phyloP scores from a whole-genome alignment of 1,284 basidiomycete species.

The Microstroma glucosiphilum region DNA sequence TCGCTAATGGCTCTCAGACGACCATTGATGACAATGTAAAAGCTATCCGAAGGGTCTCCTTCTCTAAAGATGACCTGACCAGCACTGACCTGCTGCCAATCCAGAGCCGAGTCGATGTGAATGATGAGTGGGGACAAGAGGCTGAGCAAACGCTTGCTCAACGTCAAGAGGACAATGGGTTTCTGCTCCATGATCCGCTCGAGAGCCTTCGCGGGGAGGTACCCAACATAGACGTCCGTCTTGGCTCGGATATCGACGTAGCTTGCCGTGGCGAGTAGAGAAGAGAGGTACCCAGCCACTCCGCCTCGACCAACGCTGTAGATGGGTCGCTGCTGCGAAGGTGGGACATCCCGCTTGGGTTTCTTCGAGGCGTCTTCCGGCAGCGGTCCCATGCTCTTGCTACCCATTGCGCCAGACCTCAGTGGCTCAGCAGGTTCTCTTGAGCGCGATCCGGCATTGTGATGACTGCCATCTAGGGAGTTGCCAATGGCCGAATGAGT shows the following conservation, averaged over 20 bases:
- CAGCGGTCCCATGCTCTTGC: neutral
- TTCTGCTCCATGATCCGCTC: slow-evolving; percentile 84
- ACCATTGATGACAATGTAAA: slow-evolving; percentile 96
- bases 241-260: slow-evolving; percentile 96
- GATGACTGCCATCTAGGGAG: slow-evolving; percentile 32
- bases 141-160: slow-evolving; percentile 92
- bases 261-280: slow-evolving; percentile 80
- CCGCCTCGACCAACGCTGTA: slow-evolving; percentile 89
- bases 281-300: slow-evolving; percentile 95
- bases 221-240: slow-evolving; percentile 94
- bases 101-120: slow-evolving; percentile 92
- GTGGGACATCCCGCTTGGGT: neutral
- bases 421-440: neutral
- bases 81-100: slow-evolving; percentile 95
- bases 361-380: neutral
- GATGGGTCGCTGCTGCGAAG: slow-evolving; percentile 53
- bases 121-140: slow-evolving; percentile 87
- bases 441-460: no score
- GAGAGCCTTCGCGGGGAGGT: slow-evolving; percentile 78
- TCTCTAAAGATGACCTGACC: slow-evolving; percentile 86
- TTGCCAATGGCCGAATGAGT: slow-evolving; percentile 25
- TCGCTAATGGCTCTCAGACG: slow-evolving; percentile 73
- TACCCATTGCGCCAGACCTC: neutral
- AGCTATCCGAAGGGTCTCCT: slow-evolving; percentile 81
- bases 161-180: slow-evolving; percentile 87